Percentiles rank a stretch among this genome's conserved stretches.
Conservation (phyloP, 352 stramenopile genomes). For the Phytopythium aichiense region DNA sequence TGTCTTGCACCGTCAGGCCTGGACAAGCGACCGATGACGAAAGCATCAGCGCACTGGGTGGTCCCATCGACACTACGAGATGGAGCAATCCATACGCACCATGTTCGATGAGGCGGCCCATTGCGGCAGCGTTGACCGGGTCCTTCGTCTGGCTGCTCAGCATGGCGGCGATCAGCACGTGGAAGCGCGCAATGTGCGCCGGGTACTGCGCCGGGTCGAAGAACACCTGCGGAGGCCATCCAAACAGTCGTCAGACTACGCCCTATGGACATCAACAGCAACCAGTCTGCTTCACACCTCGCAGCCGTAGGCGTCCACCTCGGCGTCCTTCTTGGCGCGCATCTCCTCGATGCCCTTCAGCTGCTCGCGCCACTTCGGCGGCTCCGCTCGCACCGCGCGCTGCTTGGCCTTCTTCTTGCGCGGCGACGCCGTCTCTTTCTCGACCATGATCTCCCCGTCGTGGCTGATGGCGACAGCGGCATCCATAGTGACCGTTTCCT, state of each 20-base stretch:
- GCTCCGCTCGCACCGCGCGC: constrained; percentile 20
- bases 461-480: not conserved
- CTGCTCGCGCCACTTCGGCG: constrained; percentile 51
- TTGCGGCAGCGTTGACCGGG: constrained; percentile 78
- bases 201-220: constrained; percentile 27
- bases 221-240: constrained; percentile 24
- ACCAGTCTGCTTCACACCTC: constrained; percentile 26
- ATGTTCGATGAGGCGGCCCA: constrained; percentile 59
- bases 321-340: constrained; percentile 50
- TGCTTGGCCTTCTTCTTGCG: constrained; percentile 25
- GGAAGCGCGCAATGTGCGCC: constrained; percentile 76
- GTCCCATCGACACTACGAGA: not conserved
- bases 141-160: constrained; percentile 97
- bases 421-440: constrained; percentile 18
- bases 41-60: not conserved
- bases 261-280: not conserved
- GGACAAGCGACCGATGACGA: not conserved
- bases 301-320: constrained; percentile 70
- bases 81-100: constrained; percentile 14
- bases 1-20: constrained; percentile 87
- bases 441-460: constrained; percentile 7
- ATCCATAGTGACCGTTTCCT: not conserved
- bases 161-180: constrained; percentile 95
- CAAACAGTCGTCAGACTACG: not conserved
- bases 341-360: constrained; percentile 63